phyloP scores from a whole-genome alignment of 805 yeast species.

The Spathaspora gorwiae region DNA sequence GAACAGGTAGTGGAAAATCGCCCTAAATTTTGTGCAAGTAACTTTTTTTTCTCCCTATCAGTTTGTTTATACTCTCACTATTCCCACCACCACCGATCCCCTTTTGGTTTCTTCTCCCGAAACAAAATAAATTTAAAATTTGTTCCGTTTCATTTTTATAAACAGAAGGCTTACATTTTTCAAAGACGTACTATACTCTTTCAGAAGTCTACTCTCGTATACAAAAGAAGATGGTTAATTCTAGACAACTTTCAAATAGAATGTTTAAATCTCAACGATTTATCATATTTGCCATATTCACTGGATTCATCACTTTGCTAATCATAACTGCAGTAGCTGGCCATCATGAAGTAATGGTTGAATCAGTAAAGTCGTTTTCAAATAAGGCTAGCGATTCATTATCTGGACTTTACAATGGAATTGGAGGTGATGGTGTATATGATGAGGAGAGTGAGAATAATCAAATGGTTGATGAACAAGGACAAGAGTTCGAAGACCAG shows the following conservation, averaged over 20 bases:
- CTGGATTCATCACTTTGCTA: slow-evolving; percentile 20
- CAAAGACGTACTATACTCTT: not conserved
- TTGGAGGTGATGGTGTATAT: not conserved
- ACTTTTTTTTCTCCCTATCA: too few species aligned
- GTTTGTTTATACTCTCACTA: too few species aligned
- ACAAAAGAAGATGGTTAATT: slow-evolving; percentile 15
- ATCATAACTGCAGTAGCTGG: slow-evolving; percentile 25
- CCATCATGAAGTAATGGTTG: slow-evolving; percentile 12
- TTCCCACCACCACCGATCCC: too few species aligned
- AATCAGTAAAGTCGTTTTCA: not conserved
- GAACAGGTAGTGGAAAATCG: too few species aligned
- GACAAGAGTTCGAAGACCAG: slow-evolving; percentile 3
- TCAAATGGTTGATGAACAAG: slow-evolving; percentile 1
- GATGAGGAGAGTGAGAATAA: not conserved
- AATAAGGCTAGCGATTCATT: slow-evolving; percentile 4
- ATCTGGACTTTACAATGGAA: not conserved
- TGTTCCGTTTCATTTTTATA: too few species aligned
- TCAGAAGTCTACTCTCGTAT: not conserved
- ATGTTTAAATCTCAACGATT: slow-evolving; percentile 31
- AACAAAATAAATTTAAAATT: too few species aligned
- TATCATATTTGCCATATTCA: slow-evolving; percentile 18
- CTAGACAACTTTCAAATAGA: slow-evolving; percentile 24
- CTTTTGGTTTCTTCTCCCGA: too few species aligned
- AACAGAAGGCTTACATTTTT: too few species aligned
- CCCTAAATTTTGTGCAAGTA: too few species aligned